Evolutionary conservation across 306 rosid species (phyloP).

Genomic region (Lagenaria siceraria): DNA sequence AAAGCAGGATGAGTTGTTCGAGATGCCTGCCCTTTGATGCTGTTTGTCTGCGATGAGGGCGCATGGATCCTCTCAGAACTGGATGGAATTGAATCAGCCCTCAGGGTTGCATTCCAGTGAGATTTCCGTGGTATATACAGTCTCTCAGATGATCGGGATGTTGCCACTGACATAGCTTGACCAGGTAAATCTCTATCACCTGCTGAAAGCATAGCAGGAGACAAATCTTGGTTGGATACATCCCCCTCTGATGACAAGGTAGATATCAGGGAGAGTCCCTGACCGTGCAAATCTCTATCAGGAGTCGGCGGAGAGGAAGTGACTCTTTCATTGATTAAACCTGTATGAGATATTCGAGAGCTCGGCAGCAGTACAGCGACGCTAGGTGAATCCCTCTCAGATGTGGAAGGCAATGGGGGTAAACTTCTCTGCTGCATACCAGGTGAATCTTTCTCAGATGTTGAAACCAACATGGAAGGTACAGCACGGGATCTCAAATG

Average conservation of each 20-base stretch:
- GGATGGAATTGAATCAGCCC: conserved; percentile 28
- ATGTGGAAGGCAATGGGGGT: conserved; percentile 19
- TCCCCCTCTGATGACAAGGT: conserved; percentile 28
- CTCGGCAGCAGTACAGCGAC: conserved; percentile 11
- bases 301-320: conserved; percentile 29
- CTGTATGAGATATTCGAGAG: conserved; percentile 22
- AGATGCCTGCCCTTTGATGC: conserved; percentile 12
- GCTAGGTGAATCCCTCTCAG: conserved; percentile 36
- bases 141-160: conserved; percentile 31
- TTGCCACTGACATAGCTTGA: conserved; percentile 11
- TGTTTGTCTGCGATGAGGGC: conserved; percentile 20
- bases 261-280: conserved; percentile 17
- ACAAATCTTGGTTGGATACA: conserved; percentile 24
- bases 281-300: conserved; percentile 26
- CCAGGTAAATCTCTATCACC: neutral
- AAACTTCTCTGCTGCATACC: conserved; percentile 18
- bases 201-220: conserved; percentile 25
- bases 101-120: conserved; percentile 12
- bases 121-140: neutral
- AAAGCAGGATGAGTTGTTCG: conserved; percentile 14
- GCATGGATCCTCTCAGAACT: conserved; percentile 21
- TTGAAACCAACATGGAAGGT: conserved; percentile 28
- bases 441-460: conserved; percentile 31
- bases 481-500: conserved; percentile 12
- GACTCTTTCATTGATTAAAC: conserved; percentile 19